These are phyloP conservation scores for Clohesyomyces aquaticus DNA, from an alignment of 495 filamentous ascomycete species.

Conservation along the genomic window DNA sequence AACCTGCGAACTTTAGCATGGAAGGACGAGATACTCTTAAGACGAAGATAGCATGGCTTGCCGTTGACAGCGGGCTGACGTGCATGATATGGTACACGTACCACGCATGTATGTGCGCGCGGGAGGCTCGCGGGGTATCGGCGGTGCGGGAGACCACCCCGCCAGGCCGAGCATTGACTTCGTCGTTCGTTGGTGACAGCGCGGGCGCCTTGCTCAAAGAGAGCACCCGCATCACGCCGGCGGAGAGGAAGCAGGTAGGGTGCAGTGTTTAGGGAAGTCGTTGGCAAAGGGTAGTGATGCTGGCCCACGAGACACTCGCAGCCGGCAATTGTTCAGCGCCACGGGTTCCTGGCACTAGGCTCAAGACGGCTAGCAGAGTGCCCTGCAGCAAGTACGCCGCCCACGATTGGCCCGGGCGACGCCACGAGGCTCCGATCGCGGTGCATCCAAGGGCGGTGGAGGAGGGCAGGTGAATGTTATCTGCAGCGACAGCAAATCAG, in stretches of 20 bases:
- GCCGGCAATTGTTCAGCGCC: neutral
- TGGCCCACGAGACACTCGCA: neutral
- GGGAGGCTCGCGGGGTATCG: neutral
- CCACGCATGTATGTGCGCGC: too few relatives aligned
- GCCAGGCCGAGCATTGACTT: neutral
- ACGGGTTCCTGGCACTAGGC: slow-evolving; percentile 11
- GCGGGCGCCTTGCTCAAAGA: neutral
- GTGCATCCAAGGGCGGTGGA: neutral
- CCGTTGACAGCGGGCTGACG: slow-evolving; percentile 14
- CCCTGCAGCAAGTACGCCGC: neutral
- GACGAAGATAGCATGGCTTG: neutral
- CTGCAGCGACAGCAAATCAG: neutral
- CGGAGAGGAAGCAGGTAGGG: neutral
- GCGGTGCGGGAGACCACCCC: neutral
- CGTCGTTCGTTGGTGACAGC: neutral
- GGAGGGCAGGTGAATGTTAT: slow-evolving; percentile 1
- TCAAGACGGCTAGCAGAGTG: neutral
- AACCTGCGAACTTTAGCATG: too few relatives aligned
- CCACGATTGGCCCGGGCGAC: neutral
- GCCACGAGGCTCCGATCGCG: slow-evolving; percentile 16
- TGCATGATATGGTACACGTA: slow-evolving; percentile 10
- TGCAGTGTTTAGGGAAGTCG: neutral
- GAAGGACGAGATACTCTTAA: too few relatives aligned
- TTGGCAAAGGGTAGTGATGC: neutral
- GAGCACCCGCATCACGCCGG: neutral